Evolutionary conservation across 2,329 filamentous ascomycete genomes (phyloP), one percentile per base, ranked within the genome.

Genomic region (Ophiostoma montium): DNA sequence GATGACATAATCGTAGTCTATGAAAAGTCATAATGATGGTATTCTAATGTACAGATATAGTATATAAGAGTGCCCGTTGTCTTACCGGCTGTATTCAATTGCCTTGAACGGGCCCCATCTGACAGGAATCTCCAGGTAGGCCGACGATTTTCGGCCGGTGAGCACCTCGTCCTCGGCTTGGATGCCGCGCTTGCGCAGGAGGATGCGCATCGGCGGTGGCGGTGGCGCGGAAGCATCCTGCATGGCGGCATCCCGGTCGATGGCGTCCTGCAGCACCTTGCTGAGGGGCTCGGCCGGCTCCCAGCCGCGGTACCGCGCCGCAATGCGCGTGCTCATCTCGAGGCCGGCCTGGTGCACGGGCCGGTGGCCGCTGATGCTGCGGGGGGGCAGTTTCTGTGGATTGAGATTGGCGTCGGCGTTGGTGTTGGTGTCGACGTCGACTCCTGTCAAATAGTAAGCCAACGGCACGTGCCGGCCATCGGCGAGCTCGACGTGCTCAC

Each of bases 221-320:
- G 38, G 15, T 15, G 47, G 32, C 27, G n/a, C 35, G 5, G 23
- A 5, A 8, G 23, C 23, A 35, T 39, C 36, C 35, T 52, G 48
- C 41, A 51, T 23, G n/a, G 30, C 39, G 21, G 52, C 51, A 45
- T 57, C 55, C 2, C 38, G 54, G 12, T 32, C 33, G n/a, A 53
- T 31, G 3, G 56, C 56, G 8, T 53, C 50, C 15, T 41, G 18
- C n/a, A 56, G 45, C 3, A 49, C 45, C 8, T 35, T 36, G 36
- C 50, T 36, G 13, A 57, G 50, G 8, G 52, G 53, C 48, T 43
- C 39, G 9, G 39, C 50, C 3, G 51, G 53, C 47, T 51, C 51
- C 50, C 50, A 52, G 15, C 51, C 53, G 10, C 43, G 48, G 43
- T 55, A 56, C 16, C 36, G 50, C 5, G 21, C 16, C 11, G 48